These are phyloP conservation scores for Macrophomina phaseolina DNA, from an alignment of 2,329 filamentous ascomycete species.

Conservation along the genomic window DNA sequence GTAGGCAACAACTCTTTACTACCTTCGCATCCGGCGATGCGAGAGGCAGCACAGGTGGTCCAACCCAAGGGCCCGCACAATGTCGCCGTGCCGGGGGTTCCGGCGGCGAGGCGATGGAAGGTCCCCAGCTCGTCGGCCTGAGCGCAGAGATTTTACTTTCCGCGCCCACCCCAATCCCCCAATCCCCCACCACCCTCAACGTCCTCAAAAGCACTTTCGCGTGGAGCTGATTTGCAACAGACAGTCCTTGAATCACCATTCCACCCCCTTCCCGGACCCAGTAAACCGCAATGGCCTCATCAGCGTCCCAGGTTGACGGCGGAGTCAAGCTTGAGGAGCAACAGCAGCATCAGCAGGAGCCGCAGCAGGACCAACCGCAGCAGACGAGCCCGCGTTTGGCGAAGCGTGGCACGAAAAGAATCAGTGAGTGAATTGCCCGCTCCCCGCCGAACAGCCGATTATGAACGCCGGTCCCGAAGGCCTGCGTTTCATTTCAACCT, in stretches of 20 bases:
- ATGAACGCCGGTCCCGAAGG: neutral
- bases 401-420: conserved; percentile 27
- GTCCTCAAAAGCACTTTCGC: neutral
- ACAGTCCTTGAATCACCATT: neutral
- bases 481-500: neutral
- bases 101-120: neutral
- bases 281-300: conserved; percentile 16
- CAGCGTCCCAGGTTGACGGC: conserved; percentile 25
- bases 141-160: neutral
- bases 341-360: neutral
- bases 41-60: too few relatives aligned
- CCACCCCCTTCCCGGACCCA: neutral
- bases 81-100: neutral
- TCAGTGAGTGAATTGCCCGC: conserved; percentile 24
- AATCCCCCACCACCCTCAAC: neutral
- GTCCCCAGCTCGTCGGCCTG: neutral
- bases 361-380: neutral
- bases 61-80: neutral
- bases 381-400: conserved; percentile 16
- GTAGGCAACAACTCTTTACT: too few relatives aligned
- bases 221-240: conserved; percentile 11
- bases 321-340: conserved; percentile 25
- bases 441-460: neutral
- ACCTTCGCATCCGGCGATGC: neutral
- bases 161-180: neutral